Evolutionary conservation across 1,284 basidiomycete species (phyloP).

Genomic region (Puccinia novopanici): DNA sequence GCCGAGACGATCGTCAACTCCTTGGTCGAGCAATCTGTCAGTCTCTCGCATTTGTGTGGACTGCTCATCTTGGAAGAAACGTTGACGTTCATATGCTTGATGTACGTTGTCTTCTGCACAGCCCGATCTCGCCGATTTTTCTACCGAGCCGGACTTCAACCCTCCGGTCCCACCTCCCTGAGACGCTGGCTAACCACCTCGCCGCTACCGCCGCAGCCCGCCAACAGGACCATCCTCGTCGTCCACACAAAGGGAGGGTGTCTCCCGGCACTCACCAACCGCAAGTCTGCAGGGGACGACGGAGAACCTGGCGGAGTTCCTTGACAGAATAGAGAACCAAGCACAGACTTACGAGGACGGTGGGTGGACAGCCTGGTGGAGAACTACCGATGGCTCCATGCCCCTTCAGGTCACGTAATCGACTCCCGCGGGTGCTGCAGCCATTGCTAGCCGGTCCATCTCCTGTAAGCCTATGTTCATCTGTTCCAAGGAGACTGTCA

Average conservation of each 20-base stretch:
- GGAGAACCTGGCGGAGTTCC: slow-evolving; percentile 5
- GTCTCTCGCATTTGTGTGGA: neutral
- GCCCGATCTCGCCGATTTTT: neutral
- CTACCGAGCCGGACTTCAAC: slow-evolving; percentile 8
- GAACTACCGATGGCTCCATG: neutral
- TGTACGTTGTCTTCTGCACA: neutral
- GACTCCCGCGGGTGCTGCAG: neutral
- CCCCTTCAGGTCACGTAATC: neutral
- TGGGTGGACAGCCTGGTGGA: neutral
- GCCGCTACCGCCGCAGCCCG: neutral
- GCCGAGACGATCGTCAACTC: neutral
- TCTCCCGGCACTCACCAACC: neutral
- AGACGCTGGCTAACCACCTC: neutral
- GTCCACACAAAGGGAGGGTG: neutral
- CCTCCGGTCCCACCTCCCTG: neutral
- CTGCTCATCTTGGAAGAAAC: neutral
- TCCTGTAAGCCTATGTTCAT: neutral
- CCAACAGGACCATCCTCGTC: neutral
- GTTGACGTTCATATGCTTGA: neutral
- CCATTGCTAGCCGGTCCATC: neutral
- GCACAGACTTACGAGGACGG: slow-evolving; percentile 26
- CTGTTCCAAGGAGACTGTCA: no score
- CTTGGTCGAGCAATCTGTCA: slow-evolving; percentile 9
- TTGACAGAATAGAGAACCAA: slow-evolving; percentile 26
- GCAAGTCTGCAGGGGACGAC: neutral